Evolutionary conservation across 495 filamentous ascomycete species (phyloP).

Genomic region (Annulohypoxylon maeteangense): DNA sequence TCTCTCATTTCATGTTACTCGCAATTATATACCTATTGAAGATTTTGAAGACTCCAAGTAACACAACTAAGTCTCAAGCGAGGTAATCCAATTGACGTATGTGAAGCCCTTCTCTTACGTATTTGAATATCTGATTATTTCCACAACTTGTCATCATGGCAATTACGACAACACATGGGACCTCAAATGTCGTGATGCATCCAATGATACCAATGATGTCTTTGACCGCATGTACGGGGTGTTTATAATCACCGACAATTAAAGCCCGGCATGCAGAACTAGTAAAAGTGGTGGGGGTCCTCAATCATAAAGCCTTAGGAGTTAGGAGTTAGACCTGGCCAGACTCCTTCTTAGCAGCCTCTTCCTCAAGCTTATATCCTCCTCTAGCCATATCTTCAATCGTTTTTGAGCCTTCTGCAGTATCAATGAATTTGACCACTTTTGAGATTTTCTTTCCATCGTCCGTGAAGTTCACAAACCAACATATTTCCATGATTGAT

Average conservation of each 20-base stretch:
- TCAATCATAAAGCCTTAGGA: not conserved
- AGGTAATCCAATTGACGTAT: not conserved
- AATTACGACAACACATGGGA: not conserved
- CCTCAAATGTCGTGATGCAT: not conserved
- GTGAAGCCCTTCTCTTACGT: not conserved
- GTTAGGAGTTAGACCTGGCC: not conserved
- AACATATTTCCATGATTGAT: conserved; percentile 18
- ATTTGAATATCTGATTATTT: not conserved
- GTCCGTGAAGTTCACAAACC: conserved; percentile 16
- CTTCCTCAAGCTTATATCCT: not conserved
- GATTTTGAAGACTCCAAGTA: not conserved
- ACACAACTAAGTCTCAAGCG: not conserved
- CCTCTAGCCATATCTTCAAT: not conserved
- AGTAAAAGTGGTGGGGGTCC: not conserved
- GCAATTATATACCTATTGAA: not conserved
- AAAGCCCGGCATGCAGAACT: not conserved
- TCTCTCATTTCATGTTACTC: not conserved
- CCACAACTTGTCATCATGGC: not conserved
- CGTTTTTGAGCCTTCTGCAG: not conserved
- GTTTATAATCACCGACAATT: not conserved
- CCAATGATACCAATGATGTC: not conserved
- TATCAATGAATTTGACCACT: conserved; percentile 21
- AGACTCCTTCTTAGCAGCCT: conserved; percentile 1
- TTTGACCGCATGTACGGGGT: not conserved
- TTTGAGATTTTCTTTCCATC: conserved; percentile 17